Evolutionary conservation across 2,329 filamentous ascomycete species (phyloP).

Genomic region (Emergomyces pasteurianus): DNA sequence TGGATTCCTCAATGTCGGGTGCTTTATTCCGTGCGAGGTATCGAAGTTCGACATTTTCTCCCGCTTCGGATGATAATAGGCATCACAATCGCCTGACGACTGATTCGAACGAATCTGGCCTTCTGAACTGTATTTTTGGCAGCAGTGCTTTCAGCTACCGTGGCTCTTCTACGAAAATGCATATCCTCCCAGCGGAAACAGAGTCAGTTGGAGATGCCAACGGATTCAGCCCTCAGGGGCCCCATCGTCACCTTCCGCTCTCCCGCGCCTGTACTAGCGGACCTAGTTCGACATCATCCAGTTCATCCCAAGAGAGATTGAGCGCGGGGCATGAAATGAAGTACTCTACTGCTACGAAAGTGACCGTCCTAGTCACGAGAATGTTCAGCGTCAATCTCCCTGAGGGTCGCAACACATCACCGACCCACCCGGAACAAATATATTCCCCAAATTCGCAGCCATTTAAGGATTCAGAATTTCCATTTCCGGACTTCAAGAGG

Average conservation of each 20-base stretch:
- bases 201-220: constrained; percentile 18
- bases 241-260: constrained; percentile 21
- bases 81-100: constrained; percentile 25
- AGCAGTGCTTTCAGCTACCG: constrained; percentile 46
- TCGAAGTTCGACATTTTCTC: constrained; percentile 35
- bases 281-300: constrained; percentile 12
- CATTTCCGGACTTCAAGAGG: constrained; percentile 30
- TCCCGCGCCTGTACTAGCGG: constrained; percentile 29
- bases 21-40: constrained; percentile 32
- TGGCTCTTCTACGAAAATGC: constrained; percentile 49
- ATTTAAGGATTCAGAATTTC: constrained; percentile 24
- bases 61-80: constrained; percentile 21
- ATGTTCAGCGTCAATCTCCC: constrained; percentile 47
- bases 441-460: constrained; percentile 22
- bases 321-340: constrained; percentile 10
- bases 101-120: constrained; percentile 41
- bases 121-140: constrained; percentile 49
- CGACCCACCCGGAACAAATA: constrained; percentile 23
- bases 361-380: constrained; percentile 45
- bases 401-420: constrained; percentile 29
- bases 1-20: constrained; percentile 22
- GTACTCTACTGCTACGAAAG: constrained; percentile 25
- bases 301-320: constrained; percentile 18
- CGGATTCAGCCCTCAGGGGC: constrained; percentile 8
- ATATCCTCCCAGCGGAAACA: constrained; percentile 39